Evolutionary conservation across 208 protist species (phyloP).

Genomic region (Angomonas ambiguus): DNA sequence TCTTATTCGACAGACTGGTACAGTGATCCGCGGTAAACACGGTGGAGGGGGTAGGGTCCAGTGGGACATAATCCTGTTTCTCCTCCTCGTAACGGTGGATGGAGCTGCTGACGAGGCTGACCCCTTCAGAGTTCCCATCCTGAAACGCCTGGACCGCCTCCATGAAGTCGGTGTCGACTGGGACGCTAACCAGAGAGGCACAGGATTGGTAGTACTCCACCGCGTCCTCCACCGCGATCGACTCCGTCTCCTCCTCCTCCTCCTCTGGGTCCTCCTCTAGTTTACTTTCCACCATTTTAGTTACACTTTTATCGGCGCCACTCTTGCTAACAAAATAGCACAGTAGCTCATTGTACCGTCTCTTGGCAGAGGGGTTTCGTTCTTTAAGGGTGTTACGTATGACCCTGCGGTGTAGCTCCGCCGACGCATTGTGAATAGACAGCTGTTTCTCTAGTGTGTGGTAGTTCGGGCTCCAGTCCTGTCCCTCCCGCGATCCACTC

Average conservation of each 20-base stretch:
- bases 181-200: constrained; percentile 18
- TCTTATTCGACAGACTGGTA: constrained; percentile 4
- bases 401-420: not conserved
- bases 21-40: not conserved
- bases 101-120: not conserved
- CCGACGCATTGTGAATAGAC: not conserved
- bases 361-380: not conserved
- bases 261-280: not conserved
- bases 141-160: constrained; percentile 17
- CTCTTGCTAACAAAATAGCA: not conserved
- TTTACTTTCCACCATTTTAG: not conserved
- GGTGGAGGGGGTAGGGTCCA: not conserved
- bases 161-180: constrained; percentile 2
- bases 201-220: constrained; percentile 24
- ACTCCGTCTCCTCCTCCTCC: constrained; percentile 20
- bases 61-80: not conserved
- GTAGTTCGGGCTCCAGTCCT: not conserved
- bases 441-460: constrained; percentile 1
- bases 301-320: not conserved
- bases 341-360: not conserved
- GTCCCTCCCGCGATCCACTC: not conserved
- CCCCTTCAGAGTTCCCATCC: not conserved
- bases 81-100: not conserved
- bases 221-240: constrained; percentile 9
- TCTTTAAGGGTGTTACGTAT: not conserved